Evolutionary conservation across 176 grass and related monocot species (phyloP).

Genomic region (Sorghum bicolor): Sorghum_bicolor_NCBIv3 NC_012876.2:19890501-19891000

Average conservation of each 20-base stretch:
- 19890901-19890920: slow-evolving; percentile 48
- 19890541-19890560: slow-evolving; percentile 49
- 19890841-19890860: slow-evolving; percentile 66
- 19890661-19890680: slow-evolving; percentile 60
- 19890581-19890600: slow-evolving; percentile 50
- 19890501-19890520: slow-evolving; percentile 72
- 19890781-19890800: slow-evolving; percentile 55
- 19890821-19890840: slow-evolving; percentile 56
- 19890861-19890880: slow-evolving; percentile 66
- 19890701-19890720: slow-evolving; percentile 61
- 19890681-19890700: slow-evolving; percentile 58
- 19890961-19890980: slow-evolving; percentile 80
- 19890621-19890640: slow-evolving; percentile 68
- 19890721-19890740: slow-evolving; percentile 85
- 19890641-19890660: slow-evolving; percentile 59
- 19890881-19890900: slow-evolving; percentile 42
- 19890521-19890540: slow-evolving; percentile 54
- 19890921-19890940: slow-evolving; percentile 70
- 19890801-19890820: slow-evolving; percentile 63
- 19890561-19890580: slow-evolving; percentile 38
- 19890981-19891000: slow-evolving; percentile 75
- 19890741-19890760: slow-evolving; percentile 60
- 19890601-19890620: slow-evolving; percentile 63
- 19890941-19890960: slow-evolving; percentile 70
- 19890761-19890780: slow-evolving; percentile 40